These are phyloP conservation scores for Aschersonia sp. DNA, from an alignment of 2,329 filamentous ascomycete genomes.

Conservation along the genomic window DNA sequence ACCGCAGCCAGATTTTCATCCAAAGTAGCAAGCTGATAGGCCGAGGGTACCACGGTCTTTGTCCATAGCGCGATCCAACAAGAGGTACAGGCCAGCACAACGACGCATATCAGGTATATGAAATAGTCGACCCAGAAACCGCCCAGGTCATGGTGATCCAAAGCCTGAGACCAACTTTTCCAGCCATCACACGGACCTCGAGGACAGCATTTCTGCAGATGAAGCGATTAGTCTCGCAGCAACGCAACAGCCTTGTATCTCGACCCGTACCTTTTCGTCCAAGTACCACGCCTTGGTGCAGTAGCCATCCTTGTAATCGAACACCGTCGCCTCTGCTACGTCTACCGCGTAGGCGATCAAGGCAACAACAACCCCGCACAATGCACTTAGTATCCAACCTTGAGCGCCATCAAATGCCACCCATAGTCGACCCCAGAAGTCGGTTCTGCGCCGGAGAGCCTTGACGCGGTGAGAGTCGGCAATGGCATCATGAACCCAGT, in stretches of 20 bases:
- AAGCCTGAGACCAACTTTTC: constrained; percentile 37
- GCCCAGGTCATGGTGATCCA: constrained; percentile 29
- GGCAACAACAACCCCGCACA: constrained; percentile 79
- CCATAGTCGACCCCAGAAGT: constrained; percentile 65
- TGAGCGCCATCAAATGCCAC: constrained; percentile 75
- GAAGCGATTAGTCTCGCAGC: not conserved
- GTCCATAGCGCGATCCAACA: constrained; percentile 75
- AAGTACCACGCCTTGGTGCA: constrained; percentile 59
- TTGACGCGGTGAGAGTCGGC: constrained; percentile 85
- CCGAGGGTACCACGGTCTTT: constrained; percentile 87
- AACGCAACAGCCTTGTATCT: not conserved
- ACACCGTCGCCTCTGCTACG: constrained; percentile 70
- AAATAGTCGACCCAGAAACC: constrained; percentile 57
- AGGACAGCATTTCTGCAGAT: constrained; percentile 35
- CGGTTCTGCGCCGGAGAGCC: constrained; percentile 64
- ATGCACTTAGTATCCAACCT: constrained; percentile 84
- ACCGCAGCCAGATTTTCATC: constrained; percentile 81
- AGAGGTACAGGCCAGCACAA: constrained; percentile 53
- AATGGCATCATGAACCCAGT: constrained; percentile 97
- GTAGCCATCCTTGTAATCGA: constrained; percentile 84
- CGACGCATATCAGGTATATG: constrained; percentile 58
- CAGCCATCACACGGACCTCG: constrained; percentile 40
- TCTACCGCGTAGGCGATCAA: constrained; percentile 79
- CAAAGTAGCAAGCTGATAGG: constrained; percentile 71
- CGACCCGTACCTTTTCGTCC: constrained; percentile 43